Evolutionary conservation across 225 moss, liverwort and hornwort genomes (phyloP).

Genomic region (Marchantia polymorpha): DNA sequence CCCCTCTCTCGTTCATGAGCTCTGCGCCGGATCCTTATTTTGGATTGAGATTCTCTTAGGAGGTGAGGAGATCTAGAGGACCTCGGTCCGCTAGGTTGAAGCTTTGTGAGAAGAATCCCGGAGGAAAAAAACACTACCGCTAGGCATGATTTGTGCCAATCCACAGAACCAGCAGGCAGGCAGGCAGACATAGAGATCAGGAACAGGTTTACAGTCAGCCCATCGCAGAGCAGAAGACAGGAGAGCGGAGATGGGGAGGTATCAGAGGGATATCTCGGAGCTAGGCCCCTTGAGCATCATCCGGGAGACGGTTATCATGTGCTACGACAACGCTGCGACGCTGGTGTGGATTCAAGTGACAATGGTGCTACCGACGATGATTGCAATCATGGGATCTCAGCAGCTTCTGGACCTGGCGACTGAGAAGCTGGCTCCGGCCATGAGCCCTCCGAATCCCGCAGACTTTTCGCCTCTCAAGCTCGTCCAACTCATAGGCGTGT

Average conservation of each 20-base stretch:
- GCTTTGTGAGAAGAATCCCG: neutral
- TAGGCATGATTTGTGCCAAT: too few species aligned
- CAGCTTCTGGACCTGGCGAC: neutral
- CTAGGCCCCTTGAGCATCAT: slow-evolving; percentile 8
- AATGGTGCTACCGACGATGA: slow-evolving; percentile 17
- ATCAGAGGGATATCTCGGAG: slow-evolving; percentile 16
- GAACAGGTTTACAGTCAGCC: neutral
- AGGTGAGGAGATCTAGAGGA: neutral
- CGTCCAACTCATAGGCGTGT: neutral
- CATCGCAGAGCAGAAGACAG: neutral
- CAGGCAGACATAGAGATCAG: neutral
- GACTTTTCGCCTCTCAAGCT: neutral
- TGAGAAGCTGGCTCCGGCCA: neutral
- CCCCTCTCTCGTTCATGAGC: neutral
- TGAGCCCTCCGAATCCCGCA: neutral
- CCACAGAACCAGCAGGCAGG: neutral
- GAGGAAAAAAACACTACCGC: too few species aligned
- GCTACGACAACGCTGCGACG: slow-evolving; percentile 2
- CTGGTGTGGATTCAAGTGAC: slow-evolving; percentile 19
- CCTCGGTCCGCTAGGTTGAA: neutral
- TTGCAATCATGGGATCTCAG: slow-evolving; percentile 4
- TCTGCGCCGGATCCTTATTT: neutral
- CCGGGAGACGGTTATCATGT: slow-evolving; percentile 2
- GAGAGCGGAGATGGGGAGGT: slow-evolving; percentile 4
- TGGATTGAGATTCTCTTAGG: too few species aligned